A percentile compares a stretch with the other conserved stretches of the same genome.
These are phyloP conservation scores for Umbellularia californica DNA, from an alignment of 164 flowering plant species.

Conservation along the genomic window DNA sequence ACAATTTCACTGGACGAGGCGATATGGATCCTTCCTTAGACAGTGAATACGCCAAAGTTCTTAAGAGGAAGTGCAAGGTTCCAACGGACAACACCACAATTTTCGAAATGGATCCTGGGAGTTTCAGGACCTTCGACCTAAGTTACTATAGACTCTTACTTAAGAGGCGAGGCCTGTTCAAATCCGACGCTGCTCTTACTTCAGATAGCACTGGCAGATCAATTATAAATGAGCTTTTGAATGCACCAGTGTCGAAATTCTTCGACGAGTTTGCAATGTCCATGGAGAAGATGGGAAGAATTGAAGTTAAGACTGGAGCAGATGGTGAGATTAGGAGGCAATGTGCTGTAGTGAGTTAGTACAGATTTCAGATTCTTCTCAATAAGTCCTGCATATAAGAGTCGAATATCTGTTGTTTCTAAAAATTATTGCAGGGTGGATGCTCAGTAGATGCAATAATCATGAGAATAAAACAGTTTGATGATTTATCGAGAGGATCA, in stretches of 20 bases:
- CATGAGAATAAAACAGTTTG: not conserved
- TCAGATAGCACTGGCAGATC: constrained; percentile 28
- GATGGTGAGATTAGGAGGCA: constrained; percentile 30
- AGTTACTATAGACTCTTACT: constrained; percentile 38
- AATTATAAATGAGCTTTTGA: constrained; percentile 21
- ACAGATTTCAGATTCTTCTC: constrained; percentile 17
- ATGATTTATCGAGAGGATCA: not conserved
- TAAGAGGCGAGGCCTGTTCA: constrained; percentile 57
- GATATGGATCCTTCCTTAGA: constrained; percentile 54
- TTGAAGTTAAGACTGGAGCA: constrained; percentile 26
- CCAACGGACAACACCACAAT: constrained; percentile 29
- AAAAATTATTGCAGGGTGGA: not conserved
- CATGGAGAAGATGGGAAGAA: constrained; percentile 37
- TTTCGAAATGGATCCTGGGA: constrained; percentile 65
- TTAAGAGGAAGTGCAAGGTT: constrained; percentile 19
- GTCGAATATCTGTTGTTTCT: not conserved
- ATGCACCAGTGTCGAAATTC: constrained; percentile 22
- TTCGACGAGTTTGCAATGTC: constrained; percentile 37
- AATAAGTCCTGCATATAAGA: not conserved
- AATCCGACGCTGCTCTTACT: constrained; percentile 56
- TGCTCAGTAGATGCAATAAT: not conserved
- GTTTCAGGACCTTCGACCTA: constrained; percentile 40
- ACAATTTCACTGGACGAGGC: constrained; percentile 59
- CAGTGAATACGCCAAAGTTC: constrained; percentile 30
- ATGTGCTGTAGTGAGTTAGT: constrained; percentile 27